phyloP scores from a whole-genome alignment of 2,329 filamentous ascomycete genomes.

The Penicillium sp. region DNA sequence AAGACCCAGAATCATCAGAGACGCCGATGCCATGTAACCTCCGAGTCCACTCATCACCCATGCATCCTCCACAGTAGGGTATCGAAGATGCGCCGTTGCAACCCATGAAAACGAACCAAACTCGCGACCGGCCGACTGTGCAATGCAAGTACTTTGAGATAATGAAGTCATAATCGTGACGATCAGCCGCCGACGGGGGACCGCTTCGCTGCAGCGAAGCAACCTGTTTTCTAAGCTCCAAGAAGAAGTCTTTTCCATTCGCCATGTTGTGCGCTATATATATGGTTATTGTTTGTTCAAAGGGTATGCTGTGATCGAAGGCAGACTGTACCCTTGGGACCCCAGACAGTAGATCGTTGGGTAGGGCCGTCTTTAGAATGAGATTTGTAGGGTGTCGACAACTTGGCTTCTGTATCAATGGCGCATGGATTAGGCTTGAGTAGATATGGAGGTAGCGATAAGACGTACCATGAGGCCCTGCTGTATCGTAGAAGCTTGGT shows the following conservation, averaged over 20 bases:
- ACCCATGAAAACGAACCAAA: slow-evolving; percentile 24
- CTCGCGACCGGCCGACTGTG: slow-evolving; percentile 19
- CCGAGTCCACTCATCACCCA: slow-evolving; percentile 22
- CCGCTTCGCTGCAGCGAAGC: slow-evolving; percentile 40
- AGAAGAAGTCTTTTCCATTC: slow-evolving; percentile 51
- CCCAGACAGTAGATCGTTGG: slow-evolving; percentile 44
- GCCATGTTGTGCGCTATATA: slow-evolving; percentile 48
- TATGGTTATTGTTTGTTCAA: slow-evolving; percentile 3
- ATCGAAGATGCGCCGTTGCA: slow-evolving; percentile 31
- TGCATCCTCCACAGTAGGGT: slow-evolving; percentile 27
- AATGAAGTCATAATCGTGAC: slow-evolving; percentile 12
- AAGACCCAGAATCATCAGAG: slow-evolving; percentile 19
- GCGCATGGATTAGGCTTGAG: slow-evolving; percentile 9
- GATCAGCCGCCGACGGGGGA: slow-evolving; percentile 38
- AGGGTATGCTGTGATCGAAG: slow-evolving; percentile 9
- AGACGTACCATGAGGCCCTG: slow-evolving; percentile 34
- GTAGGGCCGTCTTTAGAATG: slow-evolving; percentile 38
- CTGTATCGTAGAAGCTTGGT: slow-evolving; percentile 4
- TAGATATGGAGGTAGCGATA: background rate
- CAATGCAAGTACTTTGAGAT: slow-evolving; percentile 18
- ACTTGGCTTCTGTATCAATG: slow-evolving; percentile 33
- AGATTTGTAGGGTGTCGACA: slow-evolving; percentile 40
- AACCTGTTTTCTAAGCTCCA: slow-evolving; percentile 51
- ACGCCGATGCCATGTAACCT: slow-evolving; percentile 28
- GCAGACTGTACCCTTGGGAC: slow-evolving; percentile 43